Evolutionary conservation across 805 yeast genomes (phyloP).

Genomic region (Metschnikowia reukaufii): DNA sequence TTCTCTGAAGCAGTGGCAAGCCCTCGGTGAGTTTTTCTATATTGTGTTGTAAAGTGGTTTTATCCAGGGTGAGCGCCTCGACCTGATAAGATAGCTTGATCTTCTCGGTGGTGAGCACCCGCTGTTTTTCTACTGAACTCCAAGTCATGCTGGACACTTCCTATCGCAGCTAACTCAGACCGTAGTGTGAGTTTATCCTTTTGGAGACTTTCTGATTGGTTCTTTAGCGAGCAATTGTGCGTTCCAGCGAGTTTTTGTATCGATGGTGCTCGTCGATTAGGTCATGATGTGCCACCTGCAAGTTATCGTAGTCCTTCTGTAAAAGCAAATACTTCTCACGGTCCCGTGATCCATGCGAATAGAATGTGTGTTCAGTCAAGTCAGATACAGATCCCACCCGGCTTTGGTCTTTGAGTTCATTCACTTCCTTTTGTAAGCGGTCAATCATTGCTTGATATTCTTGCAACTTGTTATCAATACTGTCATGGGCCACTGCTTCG

Average conservation of each 20-base stretch:
- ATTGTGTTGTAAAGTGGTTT: constrained; percentile 33
- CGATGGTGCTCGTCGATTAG: constrained; percentile 12
- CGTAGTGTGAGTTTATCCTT: constrained; percentile 12
- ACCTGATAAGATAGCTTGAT: constrained; percentile 41
- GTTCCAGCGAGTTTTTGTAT: constrained; percentile 10
- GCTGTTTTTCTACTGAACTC: constrained; percentile 45
- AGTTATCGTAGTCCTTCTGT: constrained; percentile 17
- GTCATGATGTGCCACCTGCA: constrained; percentile 13
- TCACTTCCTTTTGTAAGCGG: constrained; percentile 32
- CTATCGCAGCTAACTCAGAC: constrained; percentile 19
- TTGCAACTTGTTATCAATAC: constrained; percentile 28
- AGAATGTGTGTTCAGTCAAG: constrained; percentile 5
- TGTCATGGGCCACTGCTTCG: constrained; percentile 14
- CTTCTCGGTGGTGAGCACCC: constrained; percentile 45
- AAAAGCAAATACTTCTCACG: constrained; percentile 13
- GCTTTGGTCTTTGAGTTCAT: constrained; percentile 25
- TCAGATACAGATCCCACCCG: constrained; percentile 14
- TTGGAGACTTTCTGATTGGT: constrained; percentile 15
- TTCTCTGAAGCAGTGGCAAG: constrained; percentile 19
- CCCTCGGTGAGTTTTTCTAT: constrained; percentile 40
- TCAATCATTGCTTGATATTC: constrained; percentile 34
- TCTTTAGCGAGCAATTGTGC: constrained; percentile 11
- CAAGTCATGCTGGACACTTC: constrained; percentile 38
- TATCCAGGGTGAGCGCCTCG: constrained; percentile 41
- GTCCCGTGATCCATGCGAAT: constrained; percentile 5